phyloP scores from a whole-genome alignment of 164 flowering plant species.

The Chimonanthus salicifolius region DNA sequence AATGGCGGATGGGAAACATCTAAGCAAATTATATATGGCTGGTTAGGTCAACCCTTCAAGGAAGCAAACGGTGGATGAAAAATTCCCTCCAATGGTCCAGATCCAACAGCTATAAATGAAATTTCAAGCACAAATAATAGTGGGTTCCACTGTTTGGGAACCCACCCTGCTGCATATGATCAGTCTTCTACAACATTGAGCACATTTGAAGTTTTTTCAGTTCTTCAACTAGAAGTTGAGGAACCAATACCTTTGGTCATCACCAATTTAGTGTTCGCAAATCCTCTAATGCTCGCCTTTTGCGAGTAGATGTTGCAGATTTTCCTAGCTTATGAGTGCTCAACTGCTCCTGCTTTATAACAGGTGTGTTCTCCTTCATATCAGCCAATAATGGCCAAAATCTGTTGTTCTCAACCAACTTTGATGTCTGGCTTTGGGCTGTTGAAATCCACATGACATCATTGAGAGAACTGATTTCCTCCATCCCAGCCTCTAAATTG shows the following conservation, averaged over 20 bases:
- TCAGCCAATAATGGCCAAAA: neutral
- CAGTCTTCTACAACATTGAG: no score
- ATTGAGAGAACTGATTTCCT: neutral
- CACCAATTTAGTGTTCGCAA: neutral
- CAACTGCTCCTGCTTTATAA: neutral
- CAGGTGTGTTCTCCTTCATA: slow-evolving; percentile 9
- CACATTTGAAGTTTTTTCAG: neutral
- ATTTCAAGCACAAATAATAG: no score
- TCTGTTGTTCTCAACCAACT: neutral
- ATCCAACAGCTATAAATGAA: no score
- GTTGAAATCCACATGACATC: neutral
- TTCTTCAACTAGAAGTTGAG: neutral
- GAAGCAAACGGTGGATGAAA: no score
- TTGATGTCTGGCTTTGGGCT: slow-evolving; percentile 1
- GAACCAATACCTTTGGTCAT: neutral
- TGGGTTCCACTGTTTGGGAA: no score
- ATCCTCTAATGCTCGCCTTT: slow-evolving; percentile 2
- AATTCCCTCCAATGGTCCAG: no score
- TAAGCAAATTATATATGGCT: no score
- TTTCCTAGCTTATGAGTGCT: neutral
- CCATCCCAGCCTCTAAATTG: neutral
- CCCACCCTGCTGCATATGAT: no score
- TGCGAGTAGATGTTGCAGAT: neutral
- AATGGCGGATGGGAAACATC: no score
- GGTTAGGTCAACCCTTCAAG: no score